A percentile compares a stretch with the other conserved stretches of the same genome.
Conservation (phyloP, 352 stramenopile genomes). For the Globisporangium middletonii region DNA sequence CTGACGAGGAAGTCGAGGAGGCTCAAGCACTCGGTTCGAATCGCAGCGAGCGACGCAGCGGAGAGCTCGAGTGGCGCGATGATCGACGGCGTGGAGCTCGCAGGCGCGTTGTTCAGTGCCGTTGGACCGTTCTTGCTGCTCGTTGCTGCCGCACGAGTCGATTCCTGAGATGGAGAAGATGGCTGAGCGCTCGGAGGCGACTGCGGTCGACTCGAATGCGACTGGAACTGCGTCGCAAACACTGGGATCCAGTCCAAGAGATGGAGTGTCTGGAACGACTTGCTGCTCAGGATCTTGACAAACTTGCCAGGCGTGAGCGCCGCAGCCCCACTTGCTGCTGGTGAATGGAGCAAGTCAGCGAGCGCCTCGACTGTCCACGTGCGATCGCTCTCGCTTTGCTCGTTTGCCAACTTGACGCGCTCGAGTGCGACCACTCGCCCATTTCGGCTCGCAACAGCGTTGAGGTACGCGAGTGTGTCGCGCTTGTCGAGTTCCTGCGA, state of each 20-base stretch:
- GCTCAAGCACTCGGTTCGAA: constrained; percentile 5
- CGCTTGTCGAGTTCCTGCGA: constrained; percentile 16
- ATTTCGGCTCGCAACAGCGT: neutral
- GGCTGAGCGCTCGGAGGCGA: neutral
- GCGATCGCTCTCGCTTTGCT: neutral
- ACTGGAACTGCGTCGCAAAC: constrained; percentile 21
- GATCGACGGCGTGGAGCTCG: neutral
- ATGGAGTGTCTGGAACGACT: constrained; percentile 11
- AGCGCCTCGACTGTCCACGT: constrained; percentile 17
- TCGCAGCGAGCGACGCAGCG: neutral
- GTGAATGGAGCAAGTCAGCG: constrained; percentile 14
- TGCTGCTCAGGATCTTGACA: constrained; percentile 16
- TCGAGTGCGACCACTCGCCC: constrained; percentile 19
- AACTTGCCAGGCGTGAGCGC: constrained; percentile 17
- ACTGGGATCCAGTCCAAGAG: constrained; percentile 35
- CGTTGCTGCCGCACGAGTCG: neutral
- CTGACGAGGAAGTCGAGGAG: constrained; percentile 10
- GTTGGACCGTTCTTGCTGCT: neutral
- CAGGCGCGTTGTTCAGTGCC: no score
- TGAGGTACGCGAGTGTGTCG: constrained; percentile 23
- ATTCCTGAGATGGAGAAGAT: neutral
- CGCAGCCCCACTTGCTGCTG: neutral
- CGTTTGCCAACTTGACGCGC: neutral
- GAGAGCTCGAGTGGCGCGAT: constrained; percentile 4
- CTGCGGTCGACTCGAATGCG: neutral